A percentile compares a stretch with the other conserved stretches of the same genome.
Evolutionary conservation across 2,329 filamentous ascomycete species (phyloP).

Genomic region (Aspergillus chevalieri): DNA sequence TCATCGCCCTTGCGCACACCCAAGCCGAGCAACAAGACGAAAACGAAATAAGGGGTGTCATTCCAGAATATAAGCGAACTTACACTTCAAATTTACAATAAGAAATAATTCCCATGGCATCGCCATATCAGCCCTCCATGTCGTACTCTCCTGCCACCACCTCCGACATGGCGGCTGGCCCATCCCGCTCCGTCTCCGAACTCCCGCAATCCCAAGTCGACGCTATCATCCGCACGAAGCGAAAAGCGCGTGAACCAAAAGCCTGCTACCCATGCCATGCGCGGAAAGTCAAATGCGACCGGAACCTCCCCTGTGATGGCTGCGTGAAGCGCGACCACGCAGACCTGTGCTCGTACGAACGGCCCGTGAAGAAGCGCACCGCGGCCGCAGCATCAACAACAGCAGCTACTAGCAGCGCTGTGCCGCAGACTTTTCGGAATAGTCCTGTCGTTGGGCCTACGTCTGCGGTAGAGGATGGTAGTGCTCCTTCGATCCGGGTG

Average conservation of each 20-base stretch:
- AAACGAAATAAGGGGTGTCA: neutral
- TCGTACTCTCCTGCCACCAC: conserved; percentile 24
- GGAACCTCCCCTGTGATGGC: conserved; percentile 44
- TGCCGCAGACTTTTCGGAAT: conserved; percentile 18
- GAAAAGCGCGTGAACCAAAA: conserved; percentile 44
- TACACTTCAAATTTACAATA: neutral
- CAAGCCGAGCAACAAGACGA: neutral
- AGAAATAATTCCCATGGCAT: conserved; percentile 17
- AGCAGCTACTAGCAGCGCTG: neutral
- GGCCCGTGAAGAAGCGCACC: conserved; percentile 41
- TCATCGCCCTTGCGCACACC: neutral
- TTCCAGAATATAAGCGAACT: neutral
- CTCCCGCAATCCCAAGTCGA: conserved; percentile 42
- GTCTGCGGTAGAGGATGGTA: conserved; percentile 6
- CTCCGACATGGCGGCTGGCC: conserved; percentile 17
- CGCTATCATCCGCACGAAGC: conserved; percentile 43
- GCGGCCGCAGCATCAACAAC: conserved; percentile 10
- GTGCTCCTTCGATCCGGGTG: conserved; percentile 16
- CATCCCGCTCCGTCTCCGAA: conserved; percentile 30
- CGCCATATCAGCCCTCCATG: conserved; percentile 23
- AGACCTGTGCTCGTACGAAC: conserved; percentile 45
- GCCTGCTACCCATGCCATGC: conserved; percentile 43
- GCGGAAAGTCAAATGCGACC: conserved; percentile 46
- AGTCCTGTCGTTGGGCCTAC: conserved; percentile 11
- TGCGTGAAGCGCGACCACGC: conserved; percentile 46